phyloP scores from a whole-genome alignment of 495 filamentous ascomycete genomes.

The Tuber melanosporum region DNA sequence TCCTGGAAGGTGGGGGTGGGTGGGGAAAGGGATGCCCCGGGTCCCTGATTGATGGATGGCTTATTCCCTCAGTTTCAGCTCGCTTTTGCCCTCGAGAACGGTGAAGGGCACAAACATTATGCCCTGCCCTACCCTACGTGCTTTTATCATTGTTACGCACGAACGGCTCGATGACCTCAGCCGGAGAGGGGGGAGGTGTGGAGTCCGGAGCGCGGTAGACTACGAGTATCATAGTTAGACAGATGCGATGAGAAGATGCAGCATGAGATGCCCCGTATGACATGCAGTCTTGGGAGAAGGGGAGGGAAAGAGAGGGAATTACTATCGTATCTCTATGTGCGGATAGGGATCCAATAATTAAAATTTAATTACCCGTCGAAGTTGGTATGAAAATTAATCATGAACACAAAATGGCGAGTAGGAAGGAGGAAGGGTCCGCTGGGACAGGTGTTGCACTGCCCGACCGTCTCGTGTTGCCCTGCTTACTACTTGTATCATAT shows the following conservation, averaged over 20 bases:
- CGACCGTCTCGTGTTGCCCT: slow-evolving; percentile 11
- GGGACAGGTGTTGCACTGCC: slow-evolving; percentile 27
- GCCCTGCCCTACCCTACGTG: not conserved
- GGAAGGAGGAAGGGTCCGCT: not conserved
- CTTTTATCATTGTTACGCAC: not conserved
- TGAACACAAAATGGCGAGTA: not conserved
- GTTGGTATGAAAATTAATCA: not conserved
- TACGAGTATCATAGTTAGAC: not conserved
- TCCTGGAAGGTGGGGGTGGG: slow-evolving; percentile 15
- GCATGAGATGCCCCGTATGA: not conserved
- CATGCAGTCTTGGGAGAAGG: not conserved
- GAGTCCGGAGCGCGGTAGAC: not conserved
- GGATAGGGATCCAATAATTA: not conserved
- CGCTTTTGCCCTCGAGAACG: slow-evolving; percentile 11
- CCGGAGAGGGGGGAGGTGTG: not conserved
- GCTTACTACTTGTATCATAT: slow-evolving; percentile 5
- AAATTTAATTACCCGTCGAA: not conserved
- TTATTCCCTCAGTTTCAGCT: slow-evolving; percentile 40
- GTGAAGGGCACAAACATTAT: not conserved
- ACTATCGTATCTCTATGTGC: not conserved
- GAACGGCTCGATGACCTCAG: not conserved
- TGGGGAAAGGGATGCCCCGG: slow-evolving; percentile 6
- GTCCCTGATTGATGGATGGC: slow-evolving; percentile 11
- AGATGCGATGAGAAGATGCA: not conserved
- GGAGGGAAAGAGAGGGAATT: slow-evolving; percentile 11